Base-by-base conservation (phyloP, 2,329 filamentous ascomycete genomes). In the Chalara sp. region DNA sequence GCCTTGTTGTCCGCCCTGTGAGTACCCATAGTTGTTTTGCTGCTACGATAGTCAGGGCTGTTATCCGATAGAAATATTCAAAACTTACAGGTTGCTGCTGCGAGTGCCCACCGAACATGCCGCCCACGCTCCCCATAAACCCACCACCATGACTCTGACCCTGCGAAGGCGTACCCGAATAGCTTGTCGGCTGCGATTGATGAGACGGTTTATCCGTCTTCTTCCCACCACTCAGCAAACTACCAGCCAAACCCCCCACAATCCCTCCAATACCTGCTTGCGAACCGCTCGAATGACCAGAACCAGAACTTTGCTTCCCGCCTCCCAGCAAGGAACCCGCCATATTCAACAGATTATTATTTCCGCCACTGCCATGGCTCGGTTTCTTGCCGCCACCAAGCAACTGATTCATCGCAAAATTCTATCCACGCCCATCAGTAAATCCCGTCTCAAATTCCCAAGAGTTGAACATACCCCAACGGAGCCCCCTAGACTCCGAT, bases 11-110 rank as follows among this genome's bases (percentile, higher is more conserved):
- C 52, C 56, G 28, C 72, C 65, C 59, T 78, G 78, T 28, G 79
- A 80, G 65, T 86, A 86, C 32, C 82, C 84, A 63, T 79, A 88
- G 61, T 76, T 79, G 56, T 81, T 75, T 53, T 71, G 70, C 53
- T 64, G 54, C 53, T 62, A 33, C 32, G 21, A 21, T 21, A 21
- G 21, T 21, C 21, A 21, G 21, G 21, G 21, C 21, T 21, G 21
- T 21, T 21, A 3, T 21, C 21, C 21, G 21, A 21, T 21, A 21
- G 3, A 21, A 21, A 3, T 21, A 21, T 21, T 10, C 4, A 8
- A 37, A n/a, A 37, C 35, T 37, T 37, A 37, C 35, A 37, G 35
- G n/a, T 37, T 37, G 35, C 35, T 37, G 8, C n/a, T 8, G 47
- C 21, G 48, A 46, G 53, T 60, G 55, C 11, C 54, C 58, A 46